Evolutionary conservation across 345 rosid genomes (phyloP).

Genomic region (Eucalyptus rudis): DNA sequence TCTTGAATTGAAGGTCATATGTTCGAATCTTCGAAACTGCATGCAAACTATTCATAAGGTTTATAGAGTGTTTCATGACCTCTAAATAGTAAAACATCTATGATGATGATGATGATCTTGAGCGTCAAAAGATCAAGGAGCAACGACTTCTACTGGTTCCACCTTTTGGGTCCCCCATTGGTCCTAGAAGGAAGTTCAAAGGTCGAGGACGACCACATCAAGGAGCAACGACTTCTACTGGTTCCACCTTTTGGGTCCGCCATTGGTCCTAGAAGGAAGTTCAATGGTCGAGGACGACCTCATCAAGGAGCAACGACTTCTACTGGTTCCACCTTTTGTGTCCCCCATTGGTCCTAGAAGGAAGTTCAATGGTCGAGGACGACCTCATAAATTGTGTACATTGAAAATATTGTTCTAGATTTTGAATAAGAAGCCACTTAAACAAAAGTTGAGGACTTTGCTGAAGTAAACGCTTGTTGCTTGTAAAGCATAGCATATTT

Average conservation of each 20-base stretch:
- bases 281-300: too few relatives aligned
- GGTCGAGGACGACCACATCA: background rate
- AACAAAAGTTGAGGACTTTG: background rate
- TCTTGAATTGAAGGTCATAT: background rate
- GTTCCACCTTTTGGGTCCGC: too few relatives aligned
- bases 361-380: too few relatives aligned
- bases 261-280: too few relatives aligned
- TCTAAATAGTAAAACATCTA: background rate
- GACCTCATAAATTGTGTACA: too few relatives aligned
- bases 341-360: too few relatives aligned
- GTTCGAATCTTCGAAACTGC: background rate
- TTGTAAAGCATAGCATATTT: background rate
- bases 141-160: too few relatives aligned
- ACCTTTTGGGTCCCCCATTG: too few relatives aligned
- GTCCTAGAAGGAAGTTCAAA: too few relatives aligned
- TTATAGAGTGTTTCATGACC: background rate
- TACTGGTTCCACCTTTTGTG: too few relatives aligned
- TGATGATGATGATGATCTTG: background rate
- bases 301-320: background rate
- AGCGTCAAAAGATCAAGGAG: background rate
- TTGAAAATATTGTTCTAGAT: too few relatives aligned
- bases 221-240: background rate
- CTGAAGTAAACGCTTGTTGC: background rate
- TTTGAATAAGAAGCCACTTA: background rate
- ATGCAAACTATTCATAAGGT: background rate